Percentiles rank a stretch among this genome's conserved stretches.
These are phyloP conservation scores for Ochetophila trinervis DNA, from an alignment of 306 rosid genomes.

Conservation along the genomic window DNA sequence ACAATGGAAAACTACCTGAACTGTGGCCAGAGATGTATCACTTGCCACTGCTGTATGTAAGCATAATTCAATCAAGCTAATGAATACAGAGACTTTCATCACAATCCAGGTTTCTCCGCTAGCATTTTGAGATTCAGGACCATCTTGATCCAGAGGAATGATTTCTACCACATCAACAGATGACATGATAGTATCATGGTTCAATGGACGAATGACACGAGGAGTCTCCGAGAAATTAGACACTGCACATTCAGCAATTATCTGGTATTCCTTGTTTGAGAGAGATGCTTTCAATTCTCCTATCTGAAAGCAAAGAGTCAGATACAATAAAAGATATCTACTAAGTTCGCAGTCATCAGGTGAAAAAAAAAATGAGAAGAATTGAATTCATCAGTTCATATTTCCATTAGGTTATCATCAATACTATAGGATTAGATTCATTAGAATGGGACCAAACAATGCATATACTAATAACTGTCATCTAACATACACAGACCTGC, in stretches of 20 bases:
- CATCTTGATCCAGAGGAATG: conserved; percentile 35
- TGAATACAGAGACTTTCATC: conserved; percentile 57
- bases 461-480: no score
- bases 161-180: conserved; percentile 35
- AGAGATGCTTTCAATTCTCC: conserved; percentile 83
- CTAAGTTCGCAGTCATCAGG: background rate
- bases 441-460: no score
- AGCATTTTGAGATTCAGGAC: conserved; percentile 38
- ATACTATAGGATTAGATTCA: no score
- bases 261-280: conserved; percentile 85
- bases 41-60: conserved; percentile 63
- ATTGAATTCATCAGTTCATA: no score
- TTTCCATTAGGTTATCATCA: no score
- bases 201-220: conserved; percentile 51
- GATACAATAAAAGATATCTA: background rate
- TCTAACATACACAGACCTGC: no score
- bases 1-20: conserved; percentile 55
- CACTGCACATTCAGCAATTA: conserved; percentile 83
- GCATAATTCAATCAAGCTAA: conserved; percentile 75
- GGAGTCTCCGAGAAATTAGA: conserved; percentile 89
- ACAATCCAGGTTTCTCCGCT: conserved; percentile 43
- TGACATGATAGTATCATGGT: conserved; percentile 33
- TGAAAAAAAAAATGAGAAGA: background rate
- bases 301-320: conserved; percentile 40
- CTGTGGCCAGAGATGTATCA: conserved; percentile 82